Evolutionary conservation across 495 filamentous ascomycete genomes (phyloP).

Genomic region (Neurospora cerealis): DNA sequence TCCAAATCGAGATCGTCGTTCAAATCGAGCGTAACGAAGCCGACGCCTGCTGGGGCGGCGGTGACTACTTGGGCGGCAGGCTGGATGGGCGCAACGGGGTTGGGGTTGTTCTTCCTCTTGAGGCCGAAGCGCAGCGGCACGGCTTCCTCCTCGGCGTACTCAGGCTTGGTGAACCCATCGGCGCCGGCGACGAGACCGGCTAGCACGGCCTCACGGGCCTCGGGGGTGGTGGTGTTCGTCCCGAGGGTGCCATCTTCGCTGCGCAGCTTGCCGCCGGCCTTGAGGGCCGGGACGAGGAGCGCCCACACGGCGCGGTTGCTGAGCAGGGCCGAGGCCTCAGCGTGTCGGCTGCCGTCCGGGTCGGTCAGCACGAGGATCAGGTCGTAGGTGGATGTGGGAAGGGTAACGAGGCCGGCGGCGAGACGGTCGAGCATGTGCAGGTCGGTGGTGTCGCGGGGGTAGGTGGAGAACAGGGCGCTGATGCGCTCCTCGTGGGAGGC

Average conservation of each 20-base stretch:
- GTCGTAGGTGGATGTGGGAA: slow-evolving; percentile 73
- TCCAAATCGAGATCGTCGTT: slow-evolving; percentile 55
- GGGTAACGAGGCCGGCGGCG: slow-evolving; percentile 65
- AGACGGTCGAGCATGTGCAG: slow-evolving; percentile 98
- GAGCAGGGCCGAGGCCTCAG: slow-evolving; percentile 48
- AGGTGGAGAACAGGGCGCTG: slow-evolving; percentile 34
- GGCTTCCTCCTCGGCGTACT: slow-evolving; percentile 54
- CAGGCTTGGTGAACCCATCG: slow-evolving; percentile 60
- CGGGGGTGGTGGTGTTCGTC: slow-evolving; percentile 29
- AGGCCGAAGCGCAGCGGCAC: slow-evolving; percentile 58
- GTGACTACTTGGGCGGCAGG: slow-evolving; percentile 15
- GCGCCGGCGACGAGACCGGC: slow-evolving; percentile 62
- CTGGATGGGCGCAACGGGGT: slow-evolving; percentile 14
- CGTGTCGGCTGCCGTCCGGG: slow-evolving; percentile 48
- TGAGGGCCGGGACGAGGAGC: slow-evolving; percentile 56
- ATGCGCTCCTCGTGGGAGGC: slow-evolving; percentile 39
- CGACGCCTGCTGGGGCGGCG: slow-evolving; percentile 47
- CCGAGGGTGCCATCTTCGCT: slow-evolving; percentile 58
- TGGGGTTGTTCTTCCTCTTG: slow-evolving; percentile 48
- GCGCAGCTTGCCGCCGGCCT: slow-evolving; percentile 57
- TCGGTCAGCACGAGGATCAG: slow-evolving; percentile 75
- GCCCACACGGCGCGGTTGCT: slow-evolving; percentile 59
- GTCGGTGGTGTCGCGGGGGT: slow-evolving; percentile 63
- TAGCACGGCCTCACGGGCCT: slow-evolving; percentile 63
- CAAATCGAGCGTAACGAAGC: slow-evolving; percentile 52